These are phyloP conservation scores for Lithohypha guttulata DNA, from an alignment of 2,329 filamentous ascomycete species.

Conservation along the genomic window DNA sequence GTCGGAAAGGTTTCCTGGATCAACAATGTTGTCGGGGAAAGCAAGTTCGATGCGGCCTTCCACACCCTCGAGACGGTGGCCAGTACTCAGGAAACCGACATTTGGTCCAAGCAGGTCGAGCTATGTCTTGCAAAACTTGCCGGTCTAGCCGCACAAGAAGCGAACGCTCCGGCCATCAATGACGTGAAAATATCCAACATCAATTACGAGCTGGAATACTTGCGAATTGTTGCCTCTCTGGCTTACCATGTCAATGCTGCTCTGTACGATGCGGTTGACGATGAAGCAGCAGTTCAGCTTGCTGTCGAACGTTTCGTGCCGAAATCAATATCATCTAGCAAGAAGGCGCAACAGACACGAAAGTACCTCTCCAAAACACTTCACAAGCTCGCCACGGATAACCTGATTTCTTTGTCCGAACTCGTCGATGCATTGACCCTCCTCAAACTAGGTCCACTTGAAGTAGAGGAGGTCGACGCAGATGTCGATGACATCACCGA, in stretches of 20 bases:
- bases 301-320: conserved; percentile 53
- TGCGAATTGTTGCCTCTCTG: conserved; percentile 68
- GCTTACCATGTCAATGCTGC: conserved; percentile 60
- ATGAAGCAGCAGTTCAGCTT: conserved; percentile 61
- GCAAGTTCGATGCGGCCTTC: conserved; percentile 63
- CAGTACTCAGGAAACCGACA: conserved; percentile 58
- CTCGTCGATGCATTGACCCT: conserved; percentile 62
- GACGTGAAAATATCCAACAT: conserved; percentile 30
- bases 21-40: conserved; percentile 71
- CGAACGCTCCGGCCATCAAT: conserved; percentile 36
- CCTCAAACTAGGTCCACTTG: conserved; percentile 43
- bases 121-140: conserved; percentile 79
- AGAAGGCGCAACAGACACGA: conserved; percentile 53
- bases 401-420: conserved; percentile 49
- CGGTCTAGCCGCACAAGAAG: conserved; percentile 52
- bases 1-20: conserved; percentile 77
- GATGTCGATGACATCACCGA: conserved; percentile 39
- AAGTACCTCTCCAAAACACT: conserved; percentile 63
- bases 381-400: conserved; percentile 57
- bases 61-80: conserved; percentile 61
- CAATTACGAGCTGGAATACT: conserved; percentile 33
- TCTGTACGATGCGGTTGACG: conserved; percentile 64
- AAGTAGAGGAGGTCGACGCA: conserved; percentile 32
- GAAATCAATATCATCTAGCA: conserved; percentile 40
- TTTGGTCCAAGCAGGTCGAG: conserved; percentile 92